Conservation (phyloP, 352 stramenopile species). For the Phytopythium aichiense region DNA sequence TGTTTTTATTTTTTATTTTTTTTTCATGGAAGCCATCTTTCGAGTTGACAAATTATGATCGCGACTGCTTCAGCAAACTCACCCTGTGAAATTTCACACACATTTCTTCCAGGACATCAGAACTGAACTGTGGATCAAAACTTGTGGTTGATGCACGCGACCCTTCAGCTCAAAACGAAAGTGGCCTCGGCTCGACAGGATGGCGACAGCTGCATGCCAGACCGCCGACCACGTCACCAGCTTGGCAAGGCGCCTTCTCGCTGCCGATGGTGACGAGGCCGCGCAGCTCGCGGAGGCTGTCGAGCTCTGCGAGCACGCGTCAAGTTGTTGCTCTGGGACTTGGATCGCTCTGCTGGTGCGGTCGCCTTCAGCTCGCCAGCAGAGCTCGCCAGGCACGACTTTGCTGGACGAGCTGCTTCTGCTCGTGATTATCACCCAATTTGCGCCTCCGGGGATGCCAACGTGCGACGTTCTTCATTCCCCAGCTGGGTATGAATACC, state of each 20-base stretch:
- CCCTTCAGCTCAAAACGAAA: no score
- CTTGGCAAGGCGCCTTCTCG: not conserved
- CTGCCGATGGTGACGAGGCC: not conserved
- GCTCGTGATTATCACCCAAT: not conserved
- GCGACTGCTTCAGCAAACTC: no score
- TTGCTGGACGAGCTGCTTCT: not conserved
- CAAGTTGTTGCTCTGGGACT: not conserved
- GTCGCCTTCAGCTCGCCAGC: not conserved
- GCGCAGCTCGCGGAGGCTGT: not conserved
- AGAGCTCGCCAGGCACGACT: not conserved
- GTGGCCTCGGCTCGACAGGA: no score
- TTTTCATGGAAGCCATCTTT: no score
- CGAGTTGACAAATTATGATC: no score
- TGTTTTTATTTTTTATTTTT: no score
- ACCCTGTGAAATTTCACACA: no score
- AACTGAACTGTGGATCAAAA: no score
- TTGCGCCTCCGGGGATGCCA: not conserved
- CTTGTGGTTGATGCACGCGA: no score
- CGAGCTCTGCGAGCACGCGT: not conserved
- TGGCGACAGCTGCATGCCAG: not conserved
- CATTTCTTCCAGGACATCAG: no score
- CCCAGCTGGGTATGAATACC: not conserved
- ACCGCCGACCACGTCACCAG: not conserved
- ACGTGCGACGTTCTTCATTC: not conserved
- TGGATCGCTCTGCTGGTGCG: not conserved